These are phyloP conservation scores for Geotrichum aggregatum DNA, from an alignment of 1,139 yeast species.

Conservation along the genomic window DNA sequence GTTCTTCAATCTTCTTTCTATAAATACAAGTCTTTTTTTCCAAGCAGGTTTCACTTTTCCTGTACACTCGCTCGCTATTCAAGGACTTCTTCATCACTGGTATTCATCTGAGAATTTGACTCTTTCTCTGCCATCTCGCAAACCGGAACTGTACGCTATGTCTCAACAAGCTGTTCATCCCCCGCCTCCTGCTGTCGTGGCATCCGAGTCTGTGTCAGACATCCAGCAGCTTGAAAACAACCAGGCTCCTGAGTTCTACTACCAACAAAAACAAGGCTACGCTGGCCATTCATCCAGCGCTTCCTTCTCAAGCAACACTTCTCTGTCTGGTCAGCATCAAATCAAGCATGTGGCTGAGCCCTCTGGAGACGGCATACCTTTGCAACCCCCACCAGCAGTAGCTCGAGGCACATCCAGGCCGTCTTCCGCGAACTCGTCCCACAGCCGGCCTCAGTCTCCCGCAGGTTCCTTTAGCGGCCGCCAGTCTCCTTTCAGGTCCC, in stretches of 20 bases:
- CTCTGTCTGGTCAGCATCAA: neutral
- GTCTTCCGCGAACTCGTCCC: conserved; percentile 5
- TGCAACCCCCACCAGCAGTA: conserved; percentile 10
- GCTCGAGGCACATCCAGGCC: neutral
- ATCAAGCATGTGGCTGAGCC: neutral
- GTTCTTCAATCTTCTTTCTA: too few relatives aligned
- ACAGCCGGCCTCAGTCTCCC: neutral
- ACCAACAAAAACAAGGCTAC: neutral
- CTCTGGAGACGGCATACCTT: neutral
- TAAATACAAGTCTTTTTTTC: too few relatives aligned
- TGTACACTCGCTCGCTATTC: too few relatives aligned
- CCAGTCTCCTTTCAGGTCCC: conserved; percentile 2
- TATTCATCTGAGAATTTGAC: too few relatives aligned
- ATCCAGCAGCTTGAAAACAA: neutral
- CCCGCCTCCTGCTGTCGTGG: neutral
- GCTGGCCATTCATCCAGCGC: neutral
- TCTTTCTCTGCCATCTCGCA: neutral
- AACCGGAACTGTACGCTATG: too few relatives aligned
- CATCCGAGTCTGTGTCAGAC: neutral
- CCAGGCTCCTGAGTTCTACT: neutral
- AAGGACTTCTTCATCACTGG: too few relatives aligned
- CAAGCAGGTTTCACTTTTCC: too few relatives aligned
- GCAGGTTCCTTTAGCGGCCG: conserved; percentile 9
- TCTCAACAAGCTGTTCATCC: neutral
- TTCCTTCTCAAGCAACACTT: neutral